Conservation (phyloP, 1,284 basidiomycete species). For the Exobasidium rhododendri region DNA sequence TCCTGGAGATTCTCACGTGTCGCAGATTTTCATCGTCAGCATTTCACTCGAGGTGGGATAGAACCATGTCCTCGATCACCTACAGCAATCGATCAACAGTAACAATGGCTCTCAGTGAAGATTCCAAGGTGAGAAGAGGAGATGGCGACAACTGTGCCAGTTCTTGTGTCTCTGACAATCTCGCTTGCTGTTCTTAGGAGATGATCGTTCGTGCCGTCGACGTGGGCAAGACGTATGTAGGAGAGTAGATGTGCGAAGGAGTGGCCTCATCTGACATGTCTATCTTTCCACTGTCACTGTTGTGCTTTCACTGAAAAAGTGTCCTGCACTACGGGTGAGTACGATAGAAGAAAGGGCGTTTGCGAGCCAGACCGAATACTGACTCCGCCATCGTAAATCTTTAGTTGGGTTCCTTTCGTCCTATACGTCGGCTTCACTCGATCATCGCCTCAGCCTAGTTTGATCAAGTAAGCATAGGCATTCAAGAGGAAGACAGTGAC, state of each 20-base stretch:
- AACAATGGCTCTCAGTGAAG: slow-evolving; percentile 7
- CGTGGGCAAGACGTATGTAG: slow-evolving; percentile 47
- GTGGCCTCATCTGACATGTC: background rate
- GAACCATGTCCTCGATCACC: background rate
- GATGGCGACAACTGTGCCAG: no score
- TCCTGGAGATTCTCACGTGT: no score
- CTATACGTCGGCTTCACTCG: slow-evolving; percentile 51
- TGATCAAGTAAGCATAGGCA: slow-evolving; percentile 43
- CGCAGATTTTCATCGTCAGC: background rate
- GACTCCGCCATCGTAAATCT: no score
- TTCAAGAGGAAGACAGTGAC: background rate
- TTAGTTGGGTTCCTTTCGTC: slow-evolving; percentile 48
- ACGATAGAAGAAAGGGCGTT: no score
- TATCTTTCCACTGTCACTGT: background rate
- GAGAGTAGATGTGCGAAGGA: no score
- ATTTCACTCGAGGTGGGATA: no score
- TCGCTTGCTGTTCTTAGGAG: slow-evolving; percentile 34
- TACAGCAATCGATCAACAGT: background rate
- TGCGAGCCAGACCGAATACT: no score
- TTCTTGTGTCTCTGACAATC: no score
- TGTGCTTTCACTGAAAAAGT: no score
- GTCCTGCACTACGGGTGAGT: slow-evolving; percentile 6
- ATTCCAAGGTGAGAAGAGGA: slow-evolving; percentile 5
- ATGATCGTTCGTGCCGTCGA: slow-evolving; percentile 48
- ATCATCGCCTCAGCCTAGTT: slow-evolving; percentile 47